A percentile compares a stretch with the other conserved stretches of the same genome.
phyloP scores from a whole-genome alignment of 164 flowering plant genomes.

The Cinnamomum chago region DNA sequence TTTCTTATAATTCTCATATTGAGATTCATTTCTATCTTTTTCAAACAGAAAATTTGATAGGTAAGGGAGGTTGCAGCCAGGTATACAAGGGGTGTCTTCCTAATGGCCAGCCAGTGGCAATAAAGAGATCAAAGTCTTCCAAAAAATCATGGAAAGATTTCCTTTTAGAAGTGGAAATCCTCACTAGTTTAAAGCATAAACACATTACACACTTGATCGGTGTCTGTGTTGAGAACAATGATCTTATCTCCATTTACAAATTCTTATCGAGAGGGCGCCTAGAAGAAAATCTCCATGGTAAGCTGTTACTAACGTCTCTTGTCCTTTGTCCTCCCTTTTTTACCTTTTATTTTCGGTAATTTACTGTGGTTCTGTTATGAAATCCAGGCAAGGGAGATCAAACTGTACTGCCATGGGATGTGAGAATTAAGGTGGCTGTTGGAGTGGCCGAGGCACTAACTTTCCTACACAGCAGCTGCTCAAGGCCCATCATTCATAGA shows the following conservation, averaged over 20 bases:
- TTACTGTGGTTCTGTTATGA: not conserved
- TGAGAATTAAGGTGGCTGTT: slow-evolving; percentile 59
- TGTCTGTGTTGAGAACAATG: slow-evolving; percentile 47
- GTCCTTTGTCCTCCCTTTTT: not conserved
- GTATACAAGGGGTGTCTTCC: slow-evolving; percentile 78
- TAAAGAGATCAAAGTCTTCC: slow-evolving; percentile 59
- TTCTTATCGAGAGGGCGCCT: slow-evolving; percentile 65
- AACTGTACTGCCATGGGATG: slow-evolving; percentile 59
- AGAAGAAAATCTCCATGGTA: slow-evolving; percentile 75
- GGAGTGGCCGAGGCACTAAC: slow-evolving; percentile 75
- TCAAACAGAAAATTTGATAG: slow-evolving; percentile 68
- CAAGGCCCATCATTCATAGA: slow-evolving; percentile 73
- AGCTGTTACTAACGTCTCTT: not conserved
- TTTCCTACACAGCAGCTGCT: slow-evolving; percentile 62
- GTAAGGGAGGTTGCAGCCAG: slow-evolving; percentile 71
- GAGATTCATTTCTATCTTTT: not conserved
- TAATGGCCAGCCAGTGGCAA: slow-evolving; percentile 71
- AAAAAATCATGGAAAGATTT: slow-evolving; percentile 65
- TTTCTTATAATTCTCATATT: not conserved
- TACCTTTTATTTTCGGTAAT: not conserved
- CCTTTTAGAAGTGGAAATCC: slow-evolving; percentile 61
- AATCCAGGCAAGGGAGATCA: slow-evolving; percentile 30
- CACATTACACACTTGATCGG: slow-evolving; percentile 61
- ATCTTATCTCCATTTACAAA: slow-evolving; percentile 68
- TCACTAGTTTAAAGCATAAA: slow-evolving; percentile 62